Percentiles rank a stretch among this genome's conserved stretches.
Conservation (phyloP, 805 yeast species). For the Starmerella riodocensis region DNA sequence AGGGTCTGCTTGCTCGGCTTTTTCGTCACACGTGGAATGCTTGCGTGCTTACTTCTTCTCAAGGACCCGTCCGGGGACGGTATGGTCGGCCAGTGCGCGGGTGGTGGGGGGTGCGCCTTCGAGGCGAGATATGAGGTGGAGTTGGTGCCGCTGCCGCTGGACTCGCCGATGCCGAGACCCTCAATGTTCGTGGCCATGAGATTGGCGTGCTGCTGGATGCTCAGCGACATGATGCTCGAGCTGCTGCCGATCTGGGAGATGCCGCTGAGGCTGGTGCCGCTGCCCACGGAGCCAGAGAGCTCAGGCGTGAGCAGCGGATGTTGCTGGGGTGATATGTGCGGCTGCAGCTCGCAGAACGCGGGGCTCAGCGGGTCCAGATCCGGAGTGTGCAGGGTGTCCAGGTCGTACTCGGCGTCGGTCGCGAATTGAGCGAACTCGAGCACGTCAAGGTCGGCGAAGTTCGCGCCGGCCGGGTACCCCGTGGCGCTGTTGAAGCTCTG, state of each 20-base stretch:
- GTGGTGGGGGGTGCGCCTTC: not conserved
- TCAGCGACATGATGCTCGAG: not conserved
- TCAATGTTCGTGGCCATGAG: slow-evolving; percentile 10
- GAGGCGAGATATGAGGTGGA: not conserved
- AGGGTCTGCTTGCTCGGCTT: slow-evolving; percentile 15
- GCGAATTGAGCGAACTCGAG: not conserved
- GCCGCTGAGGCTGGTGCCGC: slow-evolving; percentile 7
- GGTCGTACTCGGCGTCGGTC: not conserved
- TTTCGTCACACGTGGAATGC: slow-evolving; percentile 15
- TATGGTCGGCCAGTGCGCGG: slow-evolving; percentile 6
- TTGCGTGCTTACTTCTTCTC: slow-evolving; percentile 3
- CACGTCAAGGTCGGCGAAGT: slow-evolving; percentile 4
- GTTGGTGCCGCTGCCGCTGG: not conserved
- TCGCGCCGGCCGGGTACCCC: slow-evolving; percentile 1
- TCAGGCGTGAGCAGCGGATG: slow-evolving; percentile 13
- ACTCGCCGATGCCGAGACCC: slow-evolving; percentile 18
- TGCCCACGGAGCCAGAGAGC: slow-evolving; percentile 11
- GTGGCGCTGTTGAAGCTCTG: slow-evolving; percentile 5
- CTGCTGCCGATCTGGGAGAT: slow-evolving; percentile 1
- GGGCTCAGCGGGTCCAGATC: slow-evolving; percentile 13
- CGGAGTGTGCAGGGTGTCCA: slow-evolving; percentile 10
- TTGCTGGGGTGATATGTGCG: slow-evolving; percentile 3
- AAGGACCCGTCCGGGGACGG: slow-evolving; percentile 8
- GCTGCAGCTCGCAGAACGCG: slow-evolving; percentile 8
- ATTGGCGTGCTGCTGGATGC: not conserved